Conservation (phyloP, 805 yeast genomes). For the Wickerhamomyces bovis region DNA sequence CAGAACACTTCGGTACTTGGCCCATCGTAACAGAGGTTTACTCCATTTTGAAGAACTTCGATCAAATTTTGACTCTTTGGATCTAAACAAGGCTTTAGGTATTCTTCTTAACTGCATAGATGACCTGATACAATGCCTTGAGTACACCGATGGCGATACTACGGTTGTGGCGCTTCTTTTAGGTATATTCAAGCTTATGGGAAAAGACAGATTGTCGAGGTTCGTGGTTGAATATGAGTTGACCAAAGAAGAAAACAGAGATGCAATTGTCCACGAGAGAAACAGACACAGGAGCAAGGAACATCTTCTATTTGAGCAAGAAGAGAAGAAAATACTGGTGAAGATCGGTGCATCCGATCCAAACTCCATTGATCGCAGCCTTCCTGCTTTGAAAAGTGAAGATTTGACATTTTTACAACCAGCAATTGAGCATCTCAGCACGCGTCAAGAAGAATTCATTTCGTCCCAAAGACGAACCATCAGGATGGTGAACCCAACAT, state of each 20-base stretch:
- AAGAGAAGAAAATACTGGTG: conserved; percentile 7
- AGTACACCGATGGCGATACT: conserved; percentile 64
- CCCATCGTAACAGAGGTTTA: conserved; percentile 77
- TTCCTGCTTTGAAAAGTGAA: conserved; percentile 8
- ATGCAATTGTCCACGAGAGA: conserved; percentile 18
- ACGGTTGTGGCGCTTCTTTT: conserved; percentile 43
- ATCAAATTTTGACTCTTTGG: conserved; percentile 10
- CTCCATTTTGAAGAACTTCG: conserved; percentile 41
- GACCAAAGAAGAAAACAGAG: conserved; percentile 40
- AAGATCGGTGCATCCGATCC: not conserved
- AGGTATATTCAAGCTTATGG: conserved; percentile 45
- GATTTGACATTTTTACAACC: conserved; percentile 14
- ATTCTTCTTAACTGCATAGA: conserved; percentile 35
- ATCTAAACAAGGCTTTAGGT: conserved; percentile 6
- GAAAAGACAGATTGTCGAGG: conserved; percentile 43
- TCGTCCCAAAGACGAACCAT: conserved; percentile 10
- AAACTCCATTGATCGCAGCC: not conserved
- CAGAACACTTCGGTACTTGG: conserved; percentile 67
- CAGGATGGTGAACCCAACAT: conserved; percentile 18
- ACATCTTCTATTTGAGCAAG: conserved; percentile 7
- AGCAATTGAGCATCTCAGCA: conserved; percentile 7
- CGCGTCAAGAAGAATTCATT: conserved; percentile 5
- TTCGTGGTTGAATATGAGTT: conserved; percentile 55
- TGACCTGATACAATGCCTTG: conserved; percentile 59
- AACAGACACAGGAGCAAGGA: conserved; percentile 14